Evolutionary conservation across 176 grass and related monocot genomes (phyloP).

Genomic region (Oryza glaberrima): DNA sequence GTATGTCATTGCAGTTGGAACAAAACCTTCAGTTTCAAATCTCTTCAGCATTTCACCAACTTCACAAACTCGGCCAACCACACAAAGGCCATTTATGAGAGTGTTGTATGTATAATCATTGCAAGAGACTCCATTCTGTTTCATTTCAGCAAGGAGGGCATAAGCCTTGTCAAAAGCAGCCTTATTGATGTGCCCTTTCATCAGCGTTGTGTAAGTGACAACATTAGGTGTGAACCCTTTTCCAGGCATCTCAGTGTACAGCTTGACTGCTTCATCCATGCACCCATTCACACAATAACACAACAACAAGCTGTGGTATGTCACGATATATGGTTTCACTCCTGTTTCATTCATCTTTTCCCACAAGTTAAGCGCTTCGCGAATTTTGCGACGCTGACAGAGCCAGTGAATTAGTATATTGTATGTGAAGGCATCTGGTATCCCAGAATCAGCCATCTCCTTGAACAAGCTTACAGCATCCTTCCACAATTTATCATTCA

Average conservation of each 20-base stretch:
- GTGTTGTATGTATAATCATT: conserved; percentile 74
- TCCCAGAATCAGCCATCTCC: conserved; percentile 43
- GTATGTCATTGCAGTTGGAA: conserved; percentile 69
- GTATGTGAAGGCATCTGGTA: conserved; percentile 61
- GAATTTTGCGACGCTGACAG: conserved; percentile 49
- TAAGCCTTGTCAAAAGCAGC: conserved; percentile 60
- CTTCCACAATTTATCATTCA: conserved; percentile 60
- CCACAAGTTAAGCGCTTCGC: conserved; percentile 60
- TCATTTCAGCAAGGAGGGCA: conserved; percentile 64
- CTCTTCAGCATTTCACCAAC: conserved; percentile 69
- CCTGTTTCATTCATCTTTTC: conserved; percentile 66
- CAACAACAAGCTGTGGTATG: conserved; percentile 66
- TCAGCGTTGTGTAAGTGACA: conserved; percentile 71
- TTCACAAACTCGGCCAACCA: conserved; percentile 47
- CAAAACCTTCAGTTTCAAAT: conserved; percentile 79
- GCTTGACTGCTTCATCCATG: conserved; percentile 67
- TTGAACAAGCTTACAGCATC: conserved; percentile 62
- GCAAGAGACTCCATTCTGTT: conserved; percentile 55
- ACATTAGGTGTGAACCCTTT: conserved; percentile 69
- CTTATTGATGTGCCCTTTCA: conserved; percentile 63
- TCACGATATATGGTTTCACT: conserved; percentile 58
- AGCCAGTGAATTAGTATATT: conserved; percentile 72
- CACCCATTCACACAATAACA: conserved; percentile 64
- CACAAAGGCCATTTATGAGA: conserved; percentile 76
- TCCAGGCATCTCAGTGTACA: conserved; percentile 65